These are phyloP conservation scores for Ochetophila trinervis DNA, from an alignment of 306 rosid genomes.

Conservation along the genomic window DNA sequence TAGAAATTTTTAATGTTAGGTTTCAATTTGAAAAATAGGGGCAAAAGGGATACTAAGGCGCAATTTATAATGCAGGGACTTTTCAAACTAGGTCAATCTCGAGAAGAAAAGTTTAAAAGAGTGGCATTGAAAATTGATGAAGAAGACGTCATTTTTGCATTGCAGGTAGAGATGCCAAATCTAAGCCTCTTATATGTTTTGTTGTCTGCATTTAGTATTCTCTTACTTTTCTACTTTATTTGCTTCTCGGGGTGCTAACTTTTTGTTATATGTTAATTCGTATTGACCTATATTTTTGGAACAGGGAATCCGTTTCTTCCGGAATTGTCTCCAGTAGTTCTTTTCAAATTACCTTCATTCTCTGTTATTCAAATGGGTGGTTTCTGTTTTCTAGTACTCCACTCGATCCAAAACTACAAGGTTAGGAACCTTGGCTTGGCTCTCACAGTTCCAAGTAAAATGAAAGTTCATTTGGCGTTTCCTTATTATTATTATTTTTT, in stretches of 20 bases:
- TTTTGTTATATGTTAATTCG: conserved; percentile 1
- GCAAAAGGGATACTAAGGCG: conserved; percentile 4
- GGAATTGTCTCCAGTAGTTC: conserved; percentile 59
- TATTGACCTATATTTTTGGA: conserved; percentile 22
- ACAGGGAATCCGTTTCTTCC: conserved; percentile 90
- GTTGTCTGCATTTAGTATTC: neutral
- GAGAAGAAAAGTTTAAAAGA: conserved; percentile 66
- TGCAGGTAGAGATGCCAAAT: conserved; percentile 49
- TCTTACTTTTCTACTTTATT: neutral
- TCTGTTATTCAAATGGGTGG: conserved; percentile 13
- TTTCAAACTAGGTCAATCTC: conserved; percentile 67
- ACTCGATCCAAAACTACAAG: conserved; percentile 9
- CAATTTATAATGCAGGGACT: conserved; percentile 59
- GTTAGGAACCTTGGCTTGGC: conserved; percentile 5
- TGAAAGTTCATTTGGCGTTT: too few species aligned
- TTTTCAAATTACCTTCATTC: conserved; percentile 2
- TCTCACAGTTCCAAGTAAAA: too few species aligned
- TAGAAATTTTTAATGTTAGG: neutral
- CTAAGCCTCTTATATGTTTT: neutral
- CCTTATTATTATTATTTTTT: too few species aligned
- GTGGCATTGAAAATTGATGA: conserved; percentile 66
- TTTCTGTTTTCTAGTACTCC: neutral
- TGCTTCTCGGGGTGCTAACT: neutral
- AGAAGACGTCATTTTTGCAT: conserved; percentile 70
- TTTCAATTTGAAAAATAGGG: neutral